Evolutionary conservation across 441 rosid genomes (phyloP).

Genomic region (Gossypium schwendimanii): DNA sequence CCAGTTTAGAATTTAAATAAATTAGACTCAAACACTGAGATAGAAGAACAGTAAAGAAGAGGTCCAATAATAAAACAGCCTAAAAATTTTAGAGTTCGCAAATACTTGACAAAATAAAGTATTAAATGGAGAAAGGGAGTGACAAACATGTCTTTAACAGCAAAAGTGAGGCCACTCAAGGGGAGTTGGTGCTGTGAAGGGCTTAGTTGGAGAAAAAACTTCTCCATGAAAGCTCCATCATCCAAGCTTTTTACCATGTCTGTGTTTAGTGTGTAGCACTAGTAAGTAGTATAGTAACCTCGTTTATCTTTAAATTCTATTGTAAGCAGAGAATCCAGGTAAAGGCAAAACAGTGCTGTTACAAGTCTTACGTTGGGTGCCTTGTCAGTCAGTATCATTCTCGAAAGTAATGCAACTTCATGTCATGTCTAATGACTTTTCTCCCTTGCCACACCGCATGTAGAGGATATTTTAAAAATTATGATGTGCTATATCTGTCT

Average conservation of each 20-base stretch:
- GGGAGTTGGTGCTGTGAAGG: conserved; percentile 46
- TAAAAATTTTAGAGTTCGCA: neutral
- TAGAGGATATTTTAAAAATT: neutral
- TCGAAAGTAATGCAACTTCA: conserved; percentile 1
- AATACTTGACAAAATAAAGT: neutral
- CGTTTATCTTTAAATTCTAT: neutral
- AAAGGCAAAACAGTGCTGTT: neutral
- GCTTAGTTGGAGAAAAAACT: conserved; percentile 40
- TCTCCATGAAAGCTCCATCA: conserved; percentile 81
- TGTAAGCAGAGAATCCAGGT: neutral
- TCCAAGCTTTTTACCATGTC: conserved; percentile 46
- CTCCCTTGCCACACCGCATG: neutral
- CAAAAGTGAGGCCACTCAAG: conserved; percentile 59
- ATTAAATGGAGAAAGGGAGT: neutral
- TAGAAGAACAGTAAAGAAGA: neutral
- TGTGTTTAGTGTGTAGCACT: neutral
- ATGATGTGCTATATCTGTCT: neutral
- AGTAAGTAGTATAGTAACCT: neutral
- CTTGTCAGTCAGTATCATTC: neutral
- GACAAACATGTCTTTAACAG: conserved; percentile 79
- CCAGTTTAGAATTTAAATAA: neutral
- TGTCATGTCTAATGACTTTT: neutral
- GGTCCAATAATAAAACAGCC: neutral
- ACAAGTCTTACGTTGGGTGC: neutral
- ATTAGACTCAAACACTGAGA: neutral